Conservation (phyloP, 164 flowering plant genomes). For the Vitis riparia region DNA sequence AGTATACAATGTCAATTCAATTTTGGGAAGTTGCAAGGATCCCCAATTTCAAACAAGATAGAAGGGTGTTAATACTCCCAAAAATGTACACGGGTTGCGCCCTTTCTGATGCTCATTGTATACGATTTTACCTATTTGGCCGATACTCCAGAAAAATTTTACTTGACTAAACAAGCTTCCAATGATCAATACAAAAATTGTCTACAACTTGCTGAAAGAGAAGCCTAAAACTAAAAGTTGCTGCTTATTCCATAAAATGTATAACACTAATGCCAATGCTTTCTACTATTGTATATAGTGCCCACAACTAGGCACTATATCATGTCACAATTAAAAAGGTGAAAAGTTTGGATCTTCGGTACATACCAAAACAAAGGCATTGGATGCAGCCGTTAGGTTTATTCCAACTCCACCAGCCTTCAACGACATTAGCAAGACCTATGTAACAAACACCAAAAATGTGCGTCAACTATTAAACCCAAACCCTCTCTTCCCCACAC, state of each 20-base stretch:
- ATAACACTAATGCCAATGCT: background rate
- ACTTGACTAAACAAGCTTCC: no score
- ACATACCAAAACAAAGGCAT: slow-evolving; percentile 90
- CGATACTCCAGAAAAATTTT: no score
- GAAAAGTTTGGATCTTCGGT: background rate
- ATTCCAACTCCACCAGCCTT: slow-evolving; percentile 99
- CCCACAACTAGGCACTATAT: background rate
- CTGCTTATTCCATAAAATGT: background rate
- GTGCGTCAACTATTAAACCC: background rate
- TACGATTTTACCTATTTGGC: no score
- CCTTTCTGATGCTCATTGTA: no score
- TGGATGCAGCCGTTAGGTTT: slow-evolving; percentile 92
- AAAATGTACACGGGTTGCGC: no score
- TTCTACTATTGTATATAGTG: background rate
- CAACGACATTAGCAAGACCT: slow-evolving; percentile 92
- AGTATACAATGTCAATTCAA: no score
- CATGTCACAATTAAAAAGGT: background rate
- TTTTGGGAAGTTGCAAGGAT: no score
- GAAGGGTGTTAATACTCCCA: no score
- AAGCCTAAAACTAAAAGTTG: no score
- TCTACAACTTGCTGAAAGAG: no score
- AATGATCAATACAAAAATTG: no score
- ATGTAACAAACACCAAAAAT: slow-evolving; percentile 14
- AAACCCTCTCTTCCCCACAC: background rate
- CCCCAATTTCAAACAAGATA: no score